phyloP scores from a whole-genome alignment of 2,329 filamentous ascomycete species.

The Fusarium acutatum region DNA sequence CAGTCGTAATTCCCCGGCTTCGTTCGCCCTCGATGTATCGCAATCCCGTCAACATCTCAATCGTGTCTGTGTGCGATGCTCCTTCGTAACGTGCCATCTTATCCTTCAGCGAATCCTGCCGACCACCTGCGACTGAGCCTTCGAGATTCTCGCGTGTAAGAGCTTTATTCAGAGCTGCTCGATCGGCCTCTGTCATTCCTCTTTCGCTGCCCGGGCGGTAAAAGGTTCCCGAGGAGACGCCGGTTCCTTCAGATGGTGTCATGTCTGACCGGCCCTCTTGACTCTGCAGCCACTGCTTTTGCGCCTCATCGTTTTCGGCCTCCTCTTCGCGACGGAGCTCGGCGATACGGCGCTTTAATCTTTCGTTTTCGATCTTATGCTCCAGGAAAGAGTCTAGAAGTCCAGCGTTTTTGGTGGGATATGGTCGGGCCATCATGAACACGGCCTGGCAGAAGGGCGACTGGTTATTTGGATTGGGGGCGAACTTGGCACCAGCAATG shows the following conservation, averaged over 20 bases:
- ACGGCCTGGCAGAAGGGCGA: constrained; percentile 84
- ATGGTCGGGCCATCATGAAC: constrained; percentile 91
- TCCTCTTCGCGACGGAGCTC: constrained; percentile 87
- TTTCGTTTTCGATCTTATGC: constrained; percentile 96
- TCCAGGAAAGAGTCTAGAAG: constrained; percentile 93
- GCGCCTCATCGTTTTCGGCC: constrained; percentile 76
- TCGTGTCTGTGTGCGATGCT: constrained; percentile 80
- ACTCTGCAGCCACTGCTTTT: constrained; percentile 67
- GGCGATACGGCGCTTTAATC: constrained; percentile 82
- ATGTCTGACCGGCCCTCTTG: constrained; percentile 65
- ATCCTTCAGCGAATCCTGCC: constrained; percentile 80
- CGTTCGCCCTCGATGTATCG: constrained; percentile 89
- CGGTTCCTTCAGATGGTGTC: constrained; percentile 58
- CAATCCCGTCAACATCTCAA: constrained; percentile 92
- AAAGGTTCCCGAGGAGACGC: constrained; percentile 46
- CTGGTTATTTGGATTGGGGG: constrained; percentile 69
- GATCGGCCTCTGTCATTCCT: constrained; percentile 72
- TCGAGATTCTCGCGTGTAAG: constrained; percentile 84
- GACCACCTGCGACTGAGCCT: constrained; percentile 70
- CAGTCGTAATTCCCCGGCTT: constrained; percentile 87
- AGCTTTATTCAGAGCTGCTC: constrained; percentile 70
- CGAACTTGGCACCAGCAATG: constrained; percentile 74
- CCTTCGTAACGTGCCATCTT: constrained; percentile 87
- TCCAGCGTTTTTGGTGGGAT: constrained; percentile 86
- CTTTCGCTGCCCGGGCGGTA: constrained; percentile 50